Evolutionary conservation across 2,329 filamentous ascomycete species (phyloP).

Genomic region (Ophiosphaerella korrae): DNA sequence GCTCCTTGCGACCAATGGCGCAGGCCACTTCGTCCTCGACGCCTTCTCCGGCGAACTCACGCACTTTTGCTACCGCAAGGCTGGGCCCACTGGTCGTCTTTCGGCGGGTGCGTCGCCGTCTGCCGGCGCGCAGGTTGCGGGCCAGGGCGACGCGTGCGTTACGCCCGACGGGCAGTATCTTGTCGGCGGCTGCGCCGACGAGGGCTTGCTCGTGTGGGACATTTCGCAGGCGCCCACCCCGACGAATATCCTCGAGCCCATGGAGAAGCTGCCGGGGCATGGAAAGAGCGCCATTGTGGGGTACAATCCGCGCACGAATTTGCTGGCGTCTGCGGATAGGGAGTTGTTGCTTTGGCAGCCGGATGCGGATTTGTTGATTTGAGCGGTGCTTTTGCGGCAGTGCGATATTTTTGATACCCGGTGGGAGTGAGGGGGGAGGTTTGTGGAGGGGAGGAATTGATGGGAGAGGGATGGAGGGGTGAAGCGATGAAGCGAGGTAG

Average conservation of each 20-base stretch:
- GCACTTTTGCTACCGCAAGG: slow-evolving; percentile 66
- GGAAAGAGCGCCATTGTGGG: slow-evolving; percentile 74
- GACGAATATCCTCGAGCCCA: slow-evolving; percentile 67
- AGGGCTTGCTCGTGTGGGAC: slow-evolving; percentile 88
- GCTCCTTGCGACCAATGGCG: slow-evolving; percentile 80
- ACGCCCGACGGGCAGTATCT: slow-evolving; percentile 88
- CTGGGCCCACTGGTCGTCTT: slow-evolving; percentile 51
- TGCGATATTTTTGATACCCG: no score
- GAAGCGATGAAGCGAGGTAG: no score
- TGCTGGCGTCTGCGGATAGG: slow-evolving; percentile 87
- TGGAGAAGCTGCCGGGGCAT: slow-evolving; percentile 65
- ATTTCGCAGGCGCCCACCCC: slow-evolving; percentile 58
- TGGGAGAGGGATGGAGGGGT: no score
- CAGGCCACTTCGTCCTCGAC: slow-evolving; percentile 90
- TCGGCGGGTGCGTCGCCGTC: slow-evolving; percentile 49
- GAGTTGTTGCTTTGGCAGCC: slow-evolving; percentile 63
- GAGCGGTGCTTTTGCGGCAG: slow-evolving; percentile 1
- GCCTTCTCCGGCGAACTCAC: slow-evolving; percentile 83
- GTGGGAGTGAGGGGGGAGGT: no score
- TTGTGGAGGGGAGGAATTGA: no score
- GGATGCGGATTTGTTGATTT: slow-evolving; percentile 50
- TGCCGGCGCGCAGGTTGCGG: slow-evolving; percentile 41
- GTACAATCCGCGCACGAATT: slow-evolving; percentile 90
- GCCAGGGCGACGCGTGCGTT: slow-evolving; percentile 81
- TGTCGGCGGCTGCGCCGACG: slow-evolving; percentile 72